These are phyloP conservation scores for Vaccinium myrtillus DNA, from an alignment of 148 eudicot species.

Conservation along the genomic window DNA sequence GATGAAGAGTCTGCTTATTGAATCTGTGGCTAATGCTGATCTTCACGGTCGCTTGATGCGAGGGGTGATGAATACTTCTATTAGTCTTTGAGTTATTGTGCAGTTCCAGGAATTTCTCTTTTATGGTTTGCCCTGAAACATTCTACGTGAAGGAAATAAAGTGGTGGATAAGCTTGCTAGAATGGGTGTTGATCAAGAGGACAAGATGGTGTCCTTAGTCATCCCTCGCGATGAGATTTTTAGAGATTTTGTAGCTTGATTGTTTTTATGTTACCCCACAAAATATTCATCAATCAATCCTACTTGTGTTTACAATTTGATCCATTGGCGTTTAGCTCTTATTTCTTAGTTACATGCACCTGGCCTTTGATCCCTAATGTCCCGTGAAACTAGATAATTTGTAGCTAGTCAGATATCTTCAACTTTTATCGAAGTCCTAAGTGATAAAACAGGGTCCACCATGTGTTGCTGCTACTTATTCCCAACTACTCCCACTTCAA, in stretches of 20 bases:
- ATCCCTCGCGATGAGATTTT: not conserved
- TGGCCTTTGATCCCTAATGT: not conserved
- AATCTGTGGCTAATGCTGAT: not conserved
- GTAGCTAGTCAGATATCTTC: not conserved
- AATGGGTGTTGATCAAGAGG: not conserved
- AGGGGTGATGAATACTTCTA: not conserved
- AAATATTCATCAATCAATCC: not conserved
- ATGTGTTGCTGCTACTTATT: not conserved
- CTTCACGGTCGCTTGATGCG: slow-evolving; percentile 14
- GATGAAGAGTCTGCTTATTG: not conserved
- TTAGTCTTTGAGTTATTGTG: not conserved
- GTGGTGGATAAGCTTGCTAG: not conserved
- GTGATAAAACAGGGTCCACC: not conserved
- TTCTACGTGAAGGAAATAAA: not conserved
- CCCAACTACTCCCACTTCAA: not conserved
- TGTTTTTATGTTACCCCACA: not conserved
- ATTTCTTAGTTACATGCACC: not conserved
- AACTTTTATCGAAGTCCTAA: not conserved
- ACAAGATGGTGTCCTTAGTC: not conserved
- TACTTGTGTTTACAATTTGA: not conserved
- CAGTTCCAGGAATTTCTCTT: not conserved
- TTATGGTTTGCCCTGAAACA: not conserved
- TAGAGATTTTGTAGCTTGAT: not conserved
- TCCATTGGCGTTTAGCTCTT: not conserved
- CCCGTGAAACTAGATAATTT: not conserved